Conservation (phyloP, 768 basidiomycete genomes). For the Imleria badia region DNA sequence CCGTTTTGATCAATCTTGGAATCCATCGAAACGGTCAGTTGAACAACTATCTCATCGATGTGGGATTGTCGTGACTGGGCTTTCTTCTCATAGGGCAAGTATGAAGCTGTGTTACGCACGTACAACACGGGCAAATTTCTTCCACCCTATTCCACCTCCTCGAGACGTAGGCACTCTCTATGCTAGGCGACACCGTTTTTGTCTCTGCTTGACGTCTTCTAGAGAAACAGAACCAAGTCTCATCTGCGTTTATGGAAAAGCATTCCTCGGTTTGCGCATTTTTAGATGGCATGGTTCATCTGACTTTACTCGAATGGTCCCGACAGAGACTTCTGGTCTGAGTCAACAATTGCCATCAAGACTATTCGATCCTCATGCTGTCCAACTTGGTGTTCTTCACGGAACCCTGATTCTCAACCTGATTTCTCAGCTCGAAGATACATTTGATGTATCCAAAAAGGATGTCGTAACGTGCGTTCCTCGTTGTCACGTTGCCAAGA, state of each 20-base stretch:
- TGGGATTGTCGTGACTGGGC: neutral
- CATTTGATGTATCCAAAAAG: constrained; percentile 67
- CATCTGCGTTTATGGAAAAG: constrained; percentile 64
- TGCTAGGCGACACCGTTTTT: constrained; percentile 72
- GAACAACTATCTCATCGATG: neutral
- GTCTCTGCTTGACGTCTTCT: constrained; percentile 75
- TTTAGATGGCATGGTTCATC: constrained; percentile 79
- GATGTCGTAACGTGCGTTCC: constrained; percentile 60
- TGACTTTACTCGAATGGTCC: constrained; percentile 71
- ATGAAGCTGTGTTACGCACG: constrained; percentile 89
- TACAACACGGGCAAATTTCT: constrained; percentile 97
- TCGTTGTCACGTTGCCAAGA: neutral
- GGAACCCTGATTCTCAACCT: constrained; percentile 69
- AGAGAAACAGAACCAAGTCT: constrained; percentile 66
- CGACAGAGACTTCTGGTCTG: constrained; percentile 4
- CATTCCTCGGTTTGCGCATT: constrained; percentile 85
- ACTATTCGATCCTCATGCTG: constrained; percentile 68
- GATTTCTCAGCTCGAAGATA: constrained; percentile 74
- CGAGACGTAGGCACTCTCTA: constrained; percentile 79
- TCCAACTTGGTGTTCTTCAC: constrained; percentile 85
- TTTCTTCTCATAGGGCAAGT: constrained; percentile 66
- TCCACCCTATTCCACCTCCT: constrained; percentile 72
- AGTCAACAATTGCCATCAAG: constrained; percentile 24
- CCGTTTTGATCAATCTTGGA: no score
- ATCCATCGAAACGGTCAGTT: constrained; percentile 79